Evolutionary conservation across 2,329 filamentous ascomycete genomes (phyloP).

Genomic region (Trichoderma aggressivum): DNA sequence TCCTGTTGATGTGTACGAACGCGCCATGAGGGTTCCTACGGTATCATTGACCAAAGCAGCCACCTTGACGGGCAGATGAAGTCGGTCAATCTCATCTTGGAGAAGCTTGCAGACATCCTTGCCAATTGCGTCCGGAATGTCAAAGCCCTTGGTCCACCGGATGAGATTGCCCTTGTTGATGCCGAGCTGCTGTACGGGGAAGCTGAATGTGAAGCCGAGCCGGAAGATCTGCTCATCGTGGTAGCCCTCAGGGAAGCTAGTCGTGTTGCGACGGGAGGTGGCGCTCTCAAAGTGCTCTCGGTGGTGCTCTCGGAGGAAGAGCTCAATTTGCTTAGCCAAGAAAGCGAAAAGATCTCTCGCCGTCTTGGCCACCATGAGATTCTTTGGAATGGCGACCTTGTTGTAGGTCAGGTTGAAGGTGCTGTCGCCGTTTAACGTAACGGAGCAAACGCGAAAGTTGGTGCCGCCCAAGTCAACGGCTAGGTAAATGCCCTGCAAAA

Average conservation of each 20-base stretch:
- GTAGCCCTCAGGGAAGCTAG: slow-evolving; percentile 56
- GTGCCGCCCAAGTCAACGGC: slow-evolving; percentile 97
- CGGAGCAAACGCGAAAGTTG: slow-evolving; percentile 96
- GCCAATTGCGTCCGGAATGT: slow-evolving; percentile 90
- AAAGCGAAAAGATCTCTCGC: slow-evolving; percentile 87
- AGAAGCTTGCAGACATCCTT: slow-evolving; percentile 91
- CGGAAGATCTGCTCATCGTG: slow-evolving; percentile 79
- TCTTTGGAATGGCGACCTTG: slow-evolving; percentile 85
- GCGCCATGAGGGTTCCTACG: slow-evolving; percentile 94
- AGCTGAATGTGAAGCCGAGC: slow-evolving; percentile 98
- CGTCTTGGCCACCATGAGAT: slow-evolving; percentile 86
- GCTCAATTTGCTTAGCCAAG: slow-evolving; percentile 86
- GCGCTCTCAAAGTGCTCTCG: slow-evolving; percentile 77
- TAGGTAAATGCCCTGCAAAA: slow-evolving; percentile 79
- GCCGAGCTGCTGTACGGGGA: slow-evolving; percentile 88
- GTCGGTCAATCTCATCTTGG: slow-evolving; percentile 82
- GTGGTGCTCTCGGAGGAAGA: slow-evolving; percentile 84
- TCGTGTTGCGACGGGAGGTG: slow-evolving; percentile 60
- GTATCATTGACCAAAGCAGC: slow-evolving; percentile 96
- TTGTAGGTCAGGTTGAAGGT: slow-evolving; percentile 91
- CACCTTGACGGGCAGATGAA: slow-evolving; percentile 87
- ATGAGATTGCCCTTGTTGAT: slow-evolving; percentile 95
- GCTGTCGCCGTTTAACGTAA: slow-evolving; percentile 87
- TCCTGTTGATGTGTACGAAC: slow-evolving; percentile 88
- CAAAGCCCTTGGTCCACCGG: slow-evolving; percentile 98